phyloP scores from a whole-genome alignment of 768 basidiomycete species.

The Lactarius vividus region DNA sequence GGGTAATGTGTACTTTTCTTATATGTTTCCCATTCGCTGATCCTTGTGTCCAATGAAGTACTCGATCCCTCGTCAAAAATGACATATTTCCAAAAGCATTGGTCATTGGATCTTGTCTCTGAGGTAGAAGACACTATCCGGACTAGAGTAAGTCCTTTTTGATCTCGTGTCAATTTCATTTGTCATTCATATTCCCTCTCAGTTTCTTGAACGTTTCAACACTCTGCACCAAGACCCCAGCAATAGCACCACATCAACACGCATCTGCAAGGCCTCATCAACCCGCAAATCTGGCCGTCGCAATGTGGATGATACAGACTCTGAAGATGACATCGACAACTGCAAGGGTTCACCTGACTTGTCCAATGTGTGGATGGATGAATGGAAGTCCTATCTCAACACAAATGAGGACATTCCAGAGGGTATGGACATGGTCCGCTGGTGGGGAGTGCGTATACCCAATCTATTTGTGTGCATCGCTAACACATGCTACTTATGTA shows the following conservation, averaged over 20 bases:
- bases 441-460: neutral
- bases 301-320: neutral
- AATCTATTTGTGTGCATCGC: too few relatives aligned
- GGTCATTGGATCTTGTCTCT: neutral
- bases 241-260: too few relatives aligned
- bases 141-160: neutral
- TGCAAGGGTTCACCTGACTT: too few relatives aligned
- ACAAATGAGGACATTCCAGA: neutral
- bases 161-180: too few relatives aligned
- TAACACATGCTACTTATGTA: neutral
- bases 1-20: too few relatives aligned
- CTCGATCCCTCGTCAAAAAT: neutral
- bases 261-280: neutral
- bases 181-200: too few relatives aligned
- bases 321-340: neutral
- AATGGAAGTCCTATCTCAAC: neutral
- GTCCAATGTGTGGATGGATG: neutral
- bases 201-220: neutral
- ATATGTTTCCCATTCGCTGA: too few relatives aligned
- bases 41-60: neutral
- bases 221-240: neutral
- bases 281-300: neutral
- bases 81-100: neutral
- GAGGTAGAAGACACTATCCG: neutral
- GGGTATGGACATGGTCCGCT: neutral